Percentiles rank a stretch among this genome's conserved stretches.
Evolutionary conservation across 202 grass and related monocot genomes (phyloP).

Genomic region (Brachypodium distachyon): DNA sequence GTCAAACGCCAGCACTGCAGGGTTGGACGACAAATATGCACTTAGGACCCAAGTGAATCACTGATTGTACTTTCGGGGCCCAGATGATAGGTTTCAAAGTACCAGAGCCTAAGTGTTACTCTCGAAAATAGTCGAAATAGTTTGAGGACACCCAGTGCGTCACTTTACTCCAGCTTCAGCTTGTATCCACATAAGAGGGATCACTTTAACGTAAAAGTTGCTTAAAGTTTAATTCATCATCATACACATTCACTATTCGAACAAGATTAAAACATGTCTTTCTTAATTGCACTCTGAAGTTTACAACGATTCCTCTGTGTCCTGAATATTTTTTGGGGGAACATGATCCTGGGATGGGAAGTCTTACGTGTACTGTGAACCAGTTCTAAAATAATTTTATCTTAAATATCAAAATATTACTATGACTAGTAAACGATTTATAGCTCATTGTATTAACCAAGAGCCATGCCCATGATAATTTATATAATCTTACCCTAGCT

Average conservation of each 20-base stretch:
- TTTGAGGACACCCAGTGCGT: no score
- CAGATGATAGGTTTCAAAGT: no score
- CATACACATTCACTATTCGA: conserved; percentile 10
- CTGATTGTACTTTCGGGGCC: no score
- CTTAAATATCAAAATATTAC: neutral
- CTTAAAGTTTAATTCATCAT: neutral
- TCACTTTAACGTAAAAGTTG: neutral
- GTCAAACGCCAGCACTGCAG: no score
- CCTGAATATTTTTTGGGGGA: neutral
- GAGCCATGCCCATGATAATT: neutral
- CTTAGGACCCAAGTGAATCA: no score
- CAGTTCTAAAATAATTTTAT: neutral
- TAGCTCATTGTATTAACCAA: neutral
- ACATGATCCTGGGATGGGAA: neutral
- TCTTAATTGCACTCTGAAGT: neutral
- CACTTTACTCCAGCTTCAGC: no score
- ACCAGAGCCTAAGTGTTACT: no score
- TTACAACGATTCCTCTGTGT: neutral
- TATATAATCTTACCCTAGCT: neutral
- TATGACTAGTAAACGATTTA: neutral
- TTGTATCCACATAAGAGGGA: neutral
- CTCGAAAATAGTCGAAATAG: no score
- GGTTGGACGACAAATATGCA: no score
- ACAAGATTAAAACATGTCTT: neutral
- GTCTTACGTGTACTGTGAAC: neutral